These are phyloP conservation scores for Tremella mesenterica DNA, from an alignment of 768 basidiomycete species.

Conservation along the genomic window DNA sequence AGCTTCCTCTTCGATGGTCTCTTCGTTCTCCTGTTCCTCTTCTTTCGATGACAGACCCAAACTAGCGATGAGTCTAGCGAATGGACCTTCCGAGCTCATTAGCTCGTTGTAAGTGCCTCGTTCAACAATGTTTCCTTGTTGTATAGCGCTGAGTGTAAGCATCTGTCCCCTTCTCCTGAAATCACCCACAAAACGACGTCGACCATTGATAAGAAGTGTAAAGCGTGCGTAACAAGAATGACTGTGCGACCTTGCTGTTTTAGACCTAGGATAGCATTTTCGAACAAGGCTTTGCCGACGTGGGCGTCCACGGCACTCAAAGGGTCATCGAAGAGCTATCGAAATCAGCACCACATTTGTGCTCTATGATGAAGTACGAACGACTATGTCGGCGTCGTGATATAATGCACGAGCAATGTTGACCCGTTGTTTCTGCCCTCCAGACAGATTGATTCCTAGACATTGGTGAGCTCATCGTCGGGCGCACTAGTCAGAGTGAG, in stretches of 20 bases:
- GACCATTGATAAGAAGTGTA: constrained; percentile 52
- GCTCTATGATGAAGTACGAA: constrained; percentile 4
- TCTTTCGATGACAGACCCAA: constrained; percentile 48
- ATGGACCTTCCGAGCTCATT: constrained; percentile 50
- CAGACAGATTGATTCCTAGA: constrained; percentile 45
- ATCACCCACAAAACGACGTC: constrained; percentile 50
- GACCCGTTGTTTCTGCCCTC: constrained; percentile 50
- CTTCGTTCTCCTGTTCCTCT: neutral
- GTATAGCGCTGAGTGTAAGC: constrained; percentile 40
- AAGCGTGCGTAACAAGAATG: constrained; percentile 54
- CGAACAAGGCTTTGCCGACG: constrained; percentile 62
- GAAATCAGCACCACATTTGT: neutral
- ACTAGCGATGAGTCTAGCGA: constrained; percentile 55
- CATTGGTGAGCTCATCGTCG: neutral
- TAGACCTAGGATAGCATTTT: constrained; percentile 56
- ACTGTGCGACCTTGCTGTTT: constrained; percentile 51
- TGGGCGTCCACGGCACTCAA: constrained; percentile 56
- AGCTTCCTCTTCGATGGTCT: constrained; percentile 14
- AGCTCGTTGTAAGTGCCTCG: constrained; percentile 54
- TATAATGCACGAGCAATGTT: constrained; percentile 67
- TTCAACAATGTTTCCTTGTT: constrained; percentile 49
- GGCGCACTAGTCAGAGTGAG: neutral
- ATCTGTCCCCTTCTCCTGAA: neutral
- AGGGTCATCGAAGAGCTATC: constrained; percentile 33
- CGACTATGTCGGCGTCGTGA: constrained; percentile 40